Conservation (phyloP, 495 filamentous ascomycete species). For the Penicillium pancosmium region DNA sequence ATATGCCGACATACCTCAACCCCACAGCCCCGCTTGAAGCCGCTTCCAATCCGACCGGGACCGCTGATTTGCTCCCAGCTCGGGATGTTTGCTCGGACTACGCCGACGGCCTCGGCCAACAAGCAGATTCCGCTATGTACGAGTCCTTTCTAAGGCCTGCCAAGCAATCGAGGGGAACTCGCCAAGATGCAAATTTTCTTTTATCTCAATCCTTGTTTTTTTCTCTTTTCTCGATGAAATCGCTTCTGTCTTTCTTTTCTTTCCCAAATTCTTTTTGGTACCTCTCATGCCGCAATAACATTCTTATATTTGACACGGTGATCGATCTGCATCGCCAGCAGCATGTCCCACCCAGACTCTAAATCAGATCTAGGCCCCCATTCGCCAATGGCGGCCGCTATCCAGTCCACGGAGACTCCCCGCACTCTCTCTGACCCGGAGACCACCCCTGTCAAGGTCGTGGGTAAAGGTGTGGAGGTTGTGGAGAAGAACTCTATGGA, state of each 20-base stretch:
- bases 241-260: not conserved
- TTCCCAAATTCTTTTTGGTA: not conserved
- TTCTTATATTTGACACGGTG: not conserved
- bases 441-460: slow-evolving; percentile 11
- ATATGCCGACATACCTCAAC: not conserved
- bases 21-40: not conserved
- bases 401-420: slow-evolving; percentile 19
- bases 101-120: slow-evolving; percentile 2
- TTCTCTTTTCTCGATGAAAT: not conserved
- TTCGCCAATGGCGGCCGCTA: slow-evolving; percentile 14
- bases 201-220: not conserved
- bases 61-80: not conserved
- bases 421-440: slow-evolving; percentile 11
- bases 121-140: not conserved
- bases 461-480: slow-evolving; percentile 16
- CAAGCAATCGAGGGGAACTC: slow-evolving; percentile 12
- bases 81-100: not conserved
- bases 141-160: not conserved
- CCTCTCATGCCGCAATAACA: slow-evolving; percentile 6
- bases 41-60: not conserved
- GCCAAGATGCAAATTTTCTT: slow-evolving; percentile 12
- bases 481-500: slow-evolving; percentile 24
- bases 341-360: slow-evolving; percentile 16
- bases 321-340: not conserved
- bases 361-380: slow-evolving; percentile 13